These are phyloP conservation scores for Solanum phureja DNA, from an alignment of 257 asterid species.

Conservation along the genomic window DNA sequence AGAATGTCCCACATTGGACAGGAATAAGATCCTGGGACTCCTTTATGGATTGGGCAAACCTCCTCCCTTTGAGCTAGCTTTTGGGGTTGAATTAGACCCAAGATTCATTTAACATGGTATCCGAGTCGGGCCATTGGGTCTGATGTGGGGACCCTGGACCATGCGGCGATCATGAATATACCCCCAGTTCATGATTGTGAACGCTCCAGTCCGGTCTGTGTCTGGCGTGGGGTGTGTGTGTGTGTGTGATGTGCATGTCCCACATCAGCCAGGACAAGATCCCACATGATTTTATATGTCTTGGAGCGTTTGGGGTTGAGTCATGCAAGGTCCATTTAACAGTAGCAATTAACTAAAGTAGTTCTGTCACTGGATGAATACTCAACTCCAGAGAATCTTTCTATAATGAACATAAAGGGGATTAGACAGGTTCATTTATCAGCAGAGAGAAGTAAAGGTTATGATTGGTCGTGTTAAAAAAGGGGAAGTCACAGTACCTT, in stretches of 20 bases:
- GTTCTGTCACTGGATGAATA: neutral
- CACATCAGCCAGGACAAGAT: neutral
- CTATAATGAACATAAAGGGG: neutral
- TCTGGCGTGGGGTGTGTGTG: neutral
- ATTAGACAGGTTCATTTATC: neutral
- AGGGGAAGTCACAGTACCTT: conserved; percentile 35
- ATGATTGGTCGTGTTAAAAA: neutral
- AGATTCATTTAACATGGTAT: neutral
- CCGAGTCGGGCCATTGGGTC: neutral
- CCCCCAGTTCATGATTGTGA: neutral
- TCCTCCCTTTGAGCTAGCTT: neutral
- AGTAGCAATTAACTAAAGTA: neutral
- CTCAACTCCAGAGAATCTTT: neutral
- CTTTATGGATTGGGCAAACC: neutral
- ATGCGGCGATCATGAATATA: neutral
- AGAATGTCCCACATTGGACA: neutral
- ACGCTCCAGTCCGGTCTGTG: neutral
- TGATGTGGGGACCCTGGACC: neutral
- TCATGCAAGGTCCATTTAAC: neutral
- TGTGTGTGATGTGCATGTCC: neutral
- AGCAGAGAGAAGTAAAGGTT: neutral
- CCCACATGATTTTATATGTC: neutral
- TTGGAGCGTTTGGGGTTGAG: neutral
- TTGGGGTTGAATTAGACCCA: neutral
- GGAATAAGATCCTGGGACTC: neutral